Conservation (phyloP, 306 rosid species). For the Trifolium fragiferum region DNA sequence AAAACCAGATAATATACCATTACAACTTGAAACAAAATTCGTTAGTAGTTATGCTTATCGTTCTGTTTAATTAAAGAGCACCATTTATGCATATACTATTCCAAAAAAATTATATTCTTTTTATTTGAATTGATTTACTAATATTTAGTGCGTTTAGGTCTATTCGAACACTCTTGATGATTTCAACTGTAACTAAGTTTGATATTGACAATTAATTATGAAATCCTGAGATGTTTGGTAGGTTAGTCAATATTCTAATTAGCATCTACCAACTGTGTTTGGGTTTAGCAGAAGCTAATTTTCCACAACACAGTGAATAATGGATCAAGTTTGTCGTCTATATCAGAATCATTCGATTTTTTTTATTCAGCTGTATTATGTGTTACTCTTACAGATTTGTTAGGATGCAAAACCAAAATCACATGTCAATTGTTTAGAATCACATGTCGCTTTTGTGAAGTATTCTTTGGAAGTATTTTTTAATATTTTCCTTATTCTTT, state of each 20-base stretch:
- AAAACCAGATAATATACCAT: not conserved
- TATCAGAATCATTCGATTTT: not conserved
- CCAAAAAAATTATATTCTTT: not conserved
- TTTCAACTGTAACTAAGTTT: not conserved
- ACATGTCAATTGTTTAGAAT: not conserved
- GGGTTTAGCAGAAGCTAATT: not conserved
- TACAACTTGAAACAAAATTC: not conserved
- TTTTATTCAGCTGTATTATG: not conserved
- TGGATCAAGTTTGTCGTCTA: not conserved
- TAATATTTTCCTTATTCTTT: not conserved
- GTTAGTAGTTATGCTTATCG: not conserved
- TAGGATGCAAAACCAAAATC: not conserved
- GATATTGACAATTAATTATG: not conserved
- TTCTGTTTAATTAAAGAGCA: not conserved
- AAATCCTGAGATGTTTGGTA: not conserved
- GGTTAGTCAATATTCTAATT: not conserved
- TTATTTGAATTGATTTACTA: not conserved
- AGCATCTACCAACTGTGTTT: not conserved
- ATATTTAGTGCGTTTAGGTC: not conserved
- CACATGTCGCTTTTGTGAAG: not conserved
- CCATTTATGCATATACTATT: not conserved
- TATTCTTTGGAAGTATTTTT: not conserved
- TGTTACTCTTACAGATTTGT: not conserved
- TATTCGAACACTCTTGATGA: not conserved
- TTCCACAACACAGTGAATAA: not conserved